Percentiles rank a stretch among this genome's conserved stretches.
phyloP scores from a whole-genome alignment of 108 stramenopile genomes.

The Nannochloropsis gaditana region DNA sequence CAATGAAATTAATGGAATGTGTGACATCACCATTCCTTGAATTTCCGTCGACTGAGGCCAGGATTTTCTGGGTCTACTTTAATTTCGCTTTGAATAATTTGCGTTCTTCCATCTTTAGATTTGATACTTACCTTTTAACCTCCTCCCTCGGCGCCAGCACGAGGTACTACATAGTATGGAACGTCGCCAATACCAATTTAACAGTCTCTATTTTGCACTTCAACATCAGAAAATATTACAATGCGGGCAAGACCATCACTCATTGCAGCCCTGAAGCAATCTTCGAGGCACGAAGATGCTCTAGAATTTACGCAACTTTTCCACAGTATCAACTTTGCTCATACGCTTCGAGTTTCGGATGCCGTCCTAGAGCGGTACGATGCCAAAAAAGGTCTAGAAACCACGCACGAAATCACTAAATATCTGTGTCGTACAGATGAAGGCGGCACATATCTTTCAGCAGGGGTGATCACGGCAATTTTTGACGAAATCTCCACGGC shows the following conservation, averaged over 20 bases:
- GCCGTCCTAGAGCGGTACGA: conserved; percentile 2
- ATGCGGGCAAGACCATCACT: neutral
- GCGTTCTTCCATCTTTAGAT: no score
- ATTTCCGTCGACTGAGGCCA: no score
- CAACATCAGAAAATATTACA: no score
- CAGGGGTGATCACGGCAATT: neutral
- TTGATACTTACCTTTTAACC: no score
- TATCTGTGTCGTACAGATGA: conserved; percentile 3
- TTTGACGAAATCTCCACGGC: conserved; percentile 8
- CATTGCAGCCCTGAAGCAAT: neutral
- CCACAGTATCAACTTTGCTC: conserved; percentile 15
- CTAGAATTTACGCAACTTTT: conserved; percentile 20
- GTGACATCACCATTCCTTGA: no score
- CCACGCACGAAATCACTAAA: neutral
- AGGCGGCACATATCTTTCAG: neutral
- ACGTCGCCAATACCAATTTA: no score
- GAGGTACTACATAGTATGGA: no score
- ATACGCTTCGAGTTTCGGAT: neutral
- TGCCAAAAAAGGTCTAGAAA: neutral
- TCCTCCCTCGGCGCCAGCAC: no score
- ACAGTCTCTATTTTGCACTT: no score
- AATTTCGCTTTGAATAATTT: no score
- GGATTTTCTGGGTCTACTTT: no score
- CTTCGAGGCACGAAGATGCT: neutral
- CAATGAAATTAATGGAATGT: no score